phyloP scores from a whole-genome alignment of 2,329 filamentous ascomycete species.

The Aspergillus fischeri region DNA sequence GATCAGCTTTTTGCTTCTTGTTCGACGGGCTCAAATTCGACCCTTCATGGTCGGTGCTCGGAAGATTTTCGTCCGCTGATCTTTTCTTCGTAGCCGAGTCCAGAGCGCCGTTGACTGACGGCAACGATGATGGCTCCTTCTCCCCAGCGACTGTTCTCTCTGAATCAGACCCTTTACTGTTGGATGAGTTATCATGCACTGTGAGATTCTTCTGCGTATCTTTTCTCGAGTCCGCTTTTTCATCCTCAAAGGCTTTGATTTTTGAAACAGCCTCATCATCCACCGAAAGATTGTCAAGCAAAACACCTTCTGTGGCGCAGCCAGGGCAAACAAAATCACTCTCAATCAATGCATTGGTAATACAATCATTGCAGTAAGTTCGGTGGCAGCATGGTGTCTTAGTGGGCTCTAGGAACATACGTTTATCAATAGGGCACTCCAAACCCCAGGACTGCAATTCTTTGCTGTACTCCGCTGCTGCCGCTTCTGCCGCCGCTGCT shows the following conservation, averaged over 20 bases:
- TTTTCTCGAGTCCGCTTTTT: constrained; percentile 45
- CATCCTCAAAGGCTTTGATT: constrained; percentile 69
- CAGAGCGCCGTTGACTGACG: constrained; percentile 28
- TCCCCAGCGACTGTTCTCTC: constrained; percentile 8
- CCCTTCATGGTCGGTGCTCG: constrained; percentile 50
- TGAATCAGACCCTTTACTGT: constrained; percentile 14
- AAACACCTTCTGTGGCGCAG: constrained; percentile 83
- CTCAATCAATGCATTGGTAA: constrained; percentile 97
- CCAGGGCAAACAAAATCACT: constrained; percentile 94
- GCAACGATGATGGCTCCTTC: constrained; percentile 27
- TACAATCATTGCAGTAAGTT: constrained; percentile 99
- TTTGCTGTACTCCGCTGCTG: constrained; percentile 72
- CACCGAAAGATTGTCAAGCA: constrained; percentile 83
- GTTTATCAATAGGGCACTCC: constrained; percentile 94
- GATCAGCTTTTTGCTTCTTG: constrained; percentile 45
- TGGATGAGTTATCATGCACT: constrained; percentile 20
- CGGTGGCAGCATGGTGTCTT: constrained; percentile 98
- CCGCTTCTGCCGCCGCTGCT: constrained; percentile 76
- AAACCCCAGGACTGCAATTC: constrained; percentile 83
- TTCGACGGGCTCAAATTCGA: constrained; percentile 24
- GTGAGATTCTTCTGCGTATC: constrained; percentile 37
- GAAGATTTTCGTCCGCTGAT: constrained; percentile 66
- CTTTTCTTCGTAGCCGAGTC: constrained; percentile 66
- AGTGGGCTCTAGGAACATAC: constrained; percentile 96
- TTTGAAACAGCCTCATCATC: constrained; percentile 76